These are phyloP conservation scores for Clonostachys byssicola DNA, from an alignment of 2,329 filamentous ascomycete species.

Conservation along the genomic window DNA sequence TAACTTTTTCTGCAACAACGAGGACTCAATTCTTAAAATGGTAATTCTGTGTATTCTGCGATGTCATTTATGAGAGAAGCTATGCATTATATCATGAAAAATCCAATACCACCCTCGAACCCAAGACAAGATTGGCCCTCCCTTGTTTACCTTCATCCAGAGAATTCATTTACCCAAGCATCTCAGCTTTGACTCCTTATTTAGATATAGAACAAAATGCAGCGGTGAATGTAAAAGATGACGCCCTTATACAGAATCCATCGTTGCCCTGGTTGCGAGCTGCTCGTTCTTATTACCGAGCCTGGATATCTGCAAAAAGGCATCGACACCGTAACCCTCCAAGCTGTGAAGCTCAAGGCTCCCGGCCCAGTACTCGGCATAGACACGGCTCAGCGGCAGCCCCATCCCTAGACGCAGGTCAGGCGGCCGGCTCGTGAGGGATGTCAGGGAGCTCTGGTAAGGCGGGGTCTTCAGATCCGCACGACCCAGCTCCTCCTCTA, in stretches of 20 bases:
- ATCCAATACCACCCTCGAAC: too few relatives aligned
- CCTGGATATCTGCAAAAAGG: conserved; percentile 93
- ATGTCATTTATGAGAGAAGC: too few relatives aligned
- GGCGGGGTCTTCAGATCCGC: conserved; percentile 35
- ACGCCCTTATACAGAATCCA: conserved; percentile 62
- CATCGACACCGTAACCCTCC: conserved; percentile 94
- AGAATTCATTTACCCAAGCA: too few relatives aligned
- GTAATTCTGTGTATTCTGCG: too few relatives aligned
- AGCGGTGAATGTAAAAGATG: too few relatives aligned
- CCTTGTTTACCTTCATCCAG: too few relatives aligned
- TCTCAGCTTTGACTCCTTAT: too few relatives aligned
- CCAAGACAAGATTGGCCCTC: too few relatives aligned
- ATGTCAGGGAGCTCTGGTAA: conserved; percentile 64
- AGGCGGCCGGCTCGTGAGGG: conserved; percentile 77
- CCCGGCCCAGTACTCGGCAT: conserved; percentile 97
- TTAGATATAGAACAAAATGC: too few relatives aligned
- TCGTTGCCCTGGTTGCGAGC: conserved; percentile 70
- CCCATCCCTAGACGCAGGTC: conserved; percentile 89
- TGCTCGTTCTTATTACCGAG: conserved; percentile 98
- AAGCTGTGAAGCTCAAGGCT: conserved; percentile 86
- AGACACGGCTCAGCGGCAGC: conserved; percentile 86
- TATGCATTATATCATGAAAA: too few relatives aligned
- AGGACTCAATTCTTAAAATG: too few relatives aligned
- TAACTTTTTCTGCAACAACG: too few relatives aligned
- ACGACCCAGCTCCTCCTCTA: conserved; percentile 34